Evolutionary conservation across 208 protist species (phyloP).

Genomic region (Wallacemonas sp.): DNA sequence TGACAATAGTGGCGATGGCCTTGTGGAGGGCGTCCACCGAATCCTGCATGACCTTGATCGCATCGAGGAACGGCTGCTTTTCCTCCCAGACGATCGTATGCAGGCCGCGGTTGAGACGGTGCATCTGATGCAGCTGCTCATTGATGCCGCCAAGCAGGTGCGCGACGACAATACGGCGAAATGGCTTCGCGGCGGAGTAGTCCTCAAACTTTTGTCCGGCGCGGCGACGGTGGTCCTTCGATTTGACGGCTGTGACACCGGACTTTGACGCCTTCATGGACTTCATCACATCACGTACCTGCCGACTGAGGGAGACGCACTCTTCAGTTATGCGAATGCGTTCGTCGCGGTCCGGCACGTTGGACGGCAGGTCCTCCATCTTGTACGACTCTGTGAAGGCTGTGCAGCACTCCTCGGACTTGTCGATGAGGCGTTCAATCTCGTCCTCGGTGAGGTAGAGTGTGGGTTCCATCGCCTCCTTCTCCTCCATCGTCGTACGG

Average conservation of each 20-base stretch:
- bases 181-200: slow-evolving; percentile 84
- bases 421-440: slow-evolving; percentile 60
- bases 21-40: slow-evolving; percentile 35
- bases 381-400: slow-evolving; percentile 59
- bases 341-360: slow-evolving; percentile 71
- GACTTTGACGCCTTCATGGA: slow-evolving; percentile 78
- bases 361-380: slow-evolving; percentile 58
- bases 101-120: slow-evolving; percentile 66
- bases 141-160: slow-evolving; percentile 55
- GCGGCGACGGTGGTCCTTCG: slow-evolving; percentile 67
- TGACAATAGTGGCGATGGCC: slow-evolving; percentile 51
- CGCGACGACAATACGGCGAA: slow-evolving; percentile 73
- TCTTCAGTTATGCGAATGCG: slow-evolving; percentile 70
- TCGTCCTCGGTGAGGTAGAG: slow-evolving; percentile 77
- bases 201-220: slow-evolving; percentile 86
- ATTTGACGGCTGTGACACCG: slow-evolving; percentile 73
- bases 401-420: slow-evolving; percentile 62
- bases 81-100: slow-evolving; percentile 76
- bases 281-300: slow-evolving; percentile 75
- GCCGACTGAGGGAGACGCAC: slow-evolving; percentile 75
- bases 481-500: slow-evolving; percentile 65
- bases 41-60: slow-evolving; percentile 57
- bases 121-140: slow-evolving; percentile 48
- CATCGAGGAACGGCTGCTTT: slow-evolving; percentile 61
- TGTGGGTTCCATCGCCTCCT: slow-evolving; percentile 76